Base-by-base conservation (phyloP, 78 protist species). In the Capsaspora owczarzaki region DNA sequence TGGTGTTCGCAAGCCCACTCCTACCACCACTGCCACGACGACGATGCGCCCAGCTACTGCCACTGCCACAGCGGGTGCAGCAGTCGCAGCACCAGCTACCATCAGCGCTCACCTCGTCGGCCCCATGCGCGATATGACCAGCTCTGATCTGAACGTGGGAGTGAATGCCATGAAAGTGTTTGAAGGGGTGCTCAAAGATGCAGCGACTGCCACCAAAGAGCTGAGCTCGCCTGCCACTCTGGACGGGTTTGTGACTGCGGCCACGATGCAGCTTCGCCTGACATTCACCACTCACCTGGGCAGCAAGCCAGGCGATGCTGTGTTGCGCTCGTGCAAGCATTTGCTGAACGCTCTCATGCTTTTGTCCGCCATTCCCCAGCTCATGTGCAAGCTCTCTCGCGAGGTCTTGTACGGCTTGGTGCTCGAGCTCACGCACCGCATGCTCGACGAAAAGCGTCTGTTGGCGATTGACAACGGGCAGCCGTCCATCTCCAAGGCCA, bases 401-500 rank as follows among this genome's bases (percentile, higher is more conserved):
- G 47, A 47, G 35, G 19, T 16, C 25, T 42, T 53, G 25, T 20
- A 37, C 49, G 2, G 1, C 27, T 68, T 75, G 37, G n/a, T 53
- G 22, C 25, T 0, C 46, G 68, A 33, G 38, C 20, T 75, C 33
- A 3, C 53, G 42, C 31, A 31, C 42, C 68, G 38, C 41, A 4
- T 75, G 16, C 79, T 75, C 22, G 68, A 75, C 46, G 69, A 53
- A 19, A n/a, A n/a, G n/a, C n/a, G n/a, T n/a, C n/a, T n/a, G n/a
- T n/a, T n/a, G n/a, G n/a, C n/a, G n/a, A n/a, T n/a, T n/a, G n/a
- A n/a, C n/a, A n/a, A n/a, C n/a, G n/a, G n/a, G n/a, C n/a, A n/a
- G n/a, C n/a, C n/a, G n/a, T 8, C 3, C 33, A 38, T 75, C 31
- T 19, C 16, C 27, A 38, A 29, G n/a, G 68, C 79, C 2, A 4